A percentile compares a stretch with the other conserved stretches of the same genome.
phyloP scores from a whole-genome alignment of 2,329 filamentous ascomycete species.

The Westerdykella sp. region DNA sequence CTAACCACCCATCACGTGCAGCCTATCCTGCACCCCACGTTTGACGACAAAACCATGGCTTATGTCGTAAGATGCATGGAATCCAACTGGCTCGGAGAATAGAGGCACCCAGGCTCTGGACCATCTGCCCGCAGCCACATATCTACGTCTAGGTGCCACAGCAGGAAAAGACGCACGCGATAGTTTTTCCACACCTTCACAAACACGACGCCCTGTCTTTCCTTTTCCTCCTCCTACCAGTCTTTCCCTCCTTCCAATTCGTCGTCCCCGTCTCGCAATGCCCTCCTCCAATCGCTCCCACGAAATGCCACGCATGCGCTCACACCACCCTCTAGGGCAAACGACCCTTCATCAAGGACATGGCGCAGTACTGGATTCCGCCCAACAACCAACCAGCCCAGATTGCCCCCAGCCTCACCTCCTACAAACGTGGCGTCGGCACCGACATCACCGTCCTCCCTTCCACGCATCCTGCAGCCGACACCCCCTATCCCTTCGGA shows the following conservation, averaged over 20 bases:
- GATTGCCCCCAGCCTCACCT: constrained; percentile 69
- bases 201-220: neutral
- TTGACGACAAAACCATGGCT: constrained; percentile 17
- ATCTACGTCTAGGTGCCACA: neutral
- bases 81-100: constrained; percentile 11
- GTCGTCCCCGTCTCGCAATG: neutral
- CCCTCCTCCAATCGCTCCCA: constrained; percentile 1
- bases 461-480: constrained; percentile 8
- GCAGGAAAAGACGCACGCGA: constrained; percentile 3
- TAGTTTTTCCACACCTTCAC: neutral
- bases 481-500: constrained; percentile 52
- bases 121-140: constrained; percentile 3
- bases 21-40: constrained; percentile 6
- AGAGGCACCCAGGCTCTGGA: constrained; percentile 1
- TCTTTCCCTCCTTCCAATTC: neutral
- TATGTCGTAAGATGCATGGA: constrained; percentile 12
- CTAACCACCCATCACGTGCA: constrained; percentile 12
- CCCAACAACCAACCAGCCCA: constrained; percentile 61
- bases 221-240: neutral
- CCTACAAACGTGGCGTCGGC: constrained; percentile 55
- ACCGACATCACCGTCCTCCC: constrained; percentile 39
- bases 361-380: constrained; percentile 84
- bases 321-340: constrained; percentile 57
- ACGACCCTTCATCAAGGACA: constrained; percentile 96
- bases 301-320: constrained; percentile 12